Conservation (phyloP, 1,284 basidiomycete genomes). For the Peniophora sp. region DNA sequence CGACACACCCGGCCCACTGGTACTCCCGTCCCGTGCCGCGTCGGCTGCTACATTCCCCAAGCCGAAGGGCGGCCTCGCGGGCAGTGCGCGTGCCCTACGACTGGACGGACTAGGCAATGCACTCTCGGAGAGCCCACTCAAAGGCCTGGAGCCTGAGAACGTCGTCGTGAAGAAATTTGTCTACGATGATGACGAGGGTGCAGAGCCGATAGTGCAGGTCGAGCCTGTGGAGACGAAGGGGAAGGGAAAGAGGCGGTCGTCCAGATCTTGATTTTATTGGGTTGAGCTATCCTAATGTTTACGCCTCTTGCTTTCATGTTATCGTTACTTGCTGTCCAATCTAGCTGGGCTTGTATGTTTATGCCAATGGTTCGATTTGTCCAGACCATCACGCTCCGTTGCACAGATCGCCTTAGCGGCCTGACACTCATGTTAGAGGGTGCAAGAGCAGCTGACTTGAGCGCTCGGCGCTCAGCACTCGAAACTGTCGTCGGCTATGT, state of each 20-base stretch:
- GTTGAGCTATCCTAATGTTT: too few species aligned
- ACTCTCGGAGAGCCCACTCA: constrained; percentile 47
- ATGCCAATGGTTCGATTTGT: too few species aligned
- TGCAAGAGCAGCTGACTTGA: too few species aligned
- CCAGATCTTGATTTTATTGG: too few species aligned
- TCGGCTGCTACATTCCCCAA: constrained; percentile 9
- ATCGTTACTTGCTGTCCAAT: too few species aligned
- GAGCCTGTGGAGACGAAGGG: background rate
- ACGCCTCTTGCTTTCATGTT: too few species aligned
- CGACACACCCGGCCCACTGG: constrained; percentile 30
- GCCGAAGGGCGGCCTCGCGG: constrained; percentile 59
- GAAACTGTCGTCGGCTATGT: too few species aligned
- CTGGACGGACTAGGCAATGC: constrained; percentile 76
- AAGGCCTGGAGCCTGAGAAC: constrained; percentile 56
- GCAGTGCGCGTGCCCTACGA: constrained; percentile 24
- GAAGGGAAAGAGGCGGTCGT: background rate
- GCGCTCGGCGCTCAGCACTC: too few species aligned
- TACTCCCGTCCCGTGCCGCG: background rate
- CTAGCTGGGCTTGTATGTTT: too few species aligned
- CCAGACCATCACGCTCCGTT: too few species aligned
- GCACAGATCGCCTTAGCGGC: too few species aligned
- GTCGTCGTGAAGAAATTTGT: constrained; percentile 75
- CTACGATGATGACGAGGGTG: constrained; percentile 69
- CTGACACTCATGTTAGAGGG: too few species aligned
- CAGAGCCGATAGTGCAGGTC: background rate